Conservation (phyloP, 2,329 filamentous ascomycete species). For the Talaromyces sp. region DNA sequence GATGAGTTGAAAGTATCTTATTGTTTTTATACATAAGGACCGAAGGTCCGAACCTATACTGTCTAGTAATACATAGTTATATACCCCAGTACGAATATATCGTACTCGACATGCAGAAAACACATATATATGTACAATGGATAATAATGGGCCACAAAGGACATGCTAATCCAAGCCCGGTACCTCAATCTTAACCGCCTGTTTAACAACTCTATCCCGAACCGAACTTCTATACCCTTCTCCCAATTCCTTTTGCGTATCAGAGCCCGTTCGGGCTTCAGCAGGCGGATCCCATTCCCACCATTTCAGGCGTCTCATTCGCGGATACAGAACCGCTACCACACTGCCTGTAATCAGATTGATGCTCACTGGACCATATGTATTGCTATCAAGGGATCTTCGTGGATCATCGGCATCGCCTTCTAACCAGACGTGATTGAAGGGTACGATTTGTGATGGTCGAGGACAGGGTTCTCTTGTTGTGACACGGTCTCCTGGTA, state of each 20-base stretch:
- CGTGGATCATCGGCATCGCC: slow-evolving; percentile 68
- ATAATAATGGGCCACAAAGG: not conserved
- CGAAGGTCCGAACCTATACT: not conserved
- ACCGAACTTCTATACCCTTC: slow-evolving; percentile 30
- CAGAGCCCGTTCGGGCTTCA: slow-evolving; percentile 21
- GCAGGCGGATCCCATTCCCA: slow-evolving; percentile 33
- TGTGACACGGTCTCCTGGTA: slow-evolving; percentile 72
- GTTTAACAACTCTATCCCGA: slow-evolving; percentile 33
- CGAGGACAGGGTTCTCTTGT: slow-evolving; percentile 59
- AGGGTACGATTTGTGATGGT: slow-evolving; percentile 58
- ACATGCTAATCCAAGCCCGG: slow-evolving; percentile 20
- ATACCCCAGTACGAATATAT: slow-evolving; percentile 4
- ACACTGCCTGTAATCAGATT: slow-evolving; percentile 70
- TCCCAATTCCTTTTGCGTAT: slow-evolving; percentile 20
- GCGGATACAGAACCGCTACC: slow-evolving; percentile 65
- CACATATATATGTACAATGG: slow-evolving; percentile 9
- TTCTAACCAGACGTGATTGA: slow-evolving; percentile 90
- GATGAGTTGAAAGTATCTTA: not conserved
- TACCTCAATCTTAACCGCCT: slow-evolving; percentile 32
- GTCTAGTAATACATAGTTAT: slow-evolving; percentile 20
- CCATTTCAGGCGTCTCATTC: slow-evolving; percentile 33
- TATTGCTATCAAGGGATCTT: slow-evolving; percentile 76
- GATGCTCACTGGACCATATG: slow-evolving; percentile 77
- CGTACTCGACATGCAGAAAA: slow-evolving; percentile 5
- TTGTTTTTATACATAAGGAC: not conserved